Evolutionary conservation across 2,329 filamentous ascomycete species (phyloP).

Genomic region (Celoporthe dispersa): DNA sequence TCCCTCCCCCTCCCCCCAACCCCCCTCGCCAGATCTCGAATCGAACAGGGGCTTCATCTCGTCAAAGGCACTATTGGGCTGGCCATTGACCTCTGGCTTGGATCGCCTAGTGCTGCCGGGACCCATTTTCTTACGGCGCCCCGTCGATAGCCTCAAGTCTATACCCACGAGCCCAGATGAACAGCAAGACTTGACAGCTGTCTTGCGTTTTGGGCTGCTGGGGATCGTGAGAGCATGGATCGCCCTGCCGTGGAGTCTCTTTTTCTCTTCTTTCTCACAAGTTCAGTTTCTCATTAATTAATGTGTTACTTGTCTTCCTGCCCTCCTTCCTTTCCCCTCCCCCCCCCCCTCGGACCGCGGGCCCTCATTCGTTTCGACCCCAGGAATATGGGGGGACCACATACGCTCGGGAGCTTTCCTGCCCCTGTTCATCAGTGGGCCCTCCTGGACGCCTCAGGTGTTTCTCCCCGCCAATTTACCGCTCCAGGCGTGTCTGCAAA

Average conservation of each 20-base stretch:
- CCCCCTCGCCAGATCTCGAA: not conserved
- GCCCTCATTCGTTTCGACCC: conserved; percentile 2
- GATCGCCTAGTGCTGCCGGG: not conserved
- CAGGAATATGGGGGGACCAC: not conserved
- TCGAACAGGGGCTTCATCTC: conserved; percentile 10
- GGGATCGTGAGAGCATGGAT: not conserved
- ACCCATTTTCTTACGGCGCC: not conserved
- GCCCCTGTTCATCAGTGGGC: conserved; percentile 18
- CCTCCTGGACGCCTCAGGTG: not conserved
- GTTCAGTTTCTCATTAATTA: not conserved
- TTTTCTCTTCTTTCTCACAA: not conserved
- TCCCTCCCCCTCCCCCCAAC: not conserved
- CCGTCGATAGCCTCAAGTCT: not conserved
- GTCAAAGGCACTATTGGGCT: not conserved
- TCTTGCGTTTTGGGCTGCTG: not conserved
- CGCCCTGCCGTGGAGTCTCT: too few species aligned
- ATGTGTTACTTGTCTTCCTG: not conserved
- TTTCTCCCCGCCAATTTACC: conserved; percentile 5
- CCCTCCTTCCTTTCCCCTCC: not conserved
- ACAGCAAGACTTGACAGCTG: not conserved
- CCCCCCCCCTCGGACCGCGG: not conserved
- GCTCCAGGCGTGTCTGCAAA: not conserved
- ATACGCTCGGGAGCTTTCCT: conserved; percentile 23
- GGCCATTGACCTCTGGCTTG: not conserved
- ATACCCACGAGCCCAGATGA: not conserved